These are phyloP conservation scores for Lodderomyces jiufengensis DNA, from an alignment of 1,139 yeast genomes.

Conservation along the genomic window DNA sequence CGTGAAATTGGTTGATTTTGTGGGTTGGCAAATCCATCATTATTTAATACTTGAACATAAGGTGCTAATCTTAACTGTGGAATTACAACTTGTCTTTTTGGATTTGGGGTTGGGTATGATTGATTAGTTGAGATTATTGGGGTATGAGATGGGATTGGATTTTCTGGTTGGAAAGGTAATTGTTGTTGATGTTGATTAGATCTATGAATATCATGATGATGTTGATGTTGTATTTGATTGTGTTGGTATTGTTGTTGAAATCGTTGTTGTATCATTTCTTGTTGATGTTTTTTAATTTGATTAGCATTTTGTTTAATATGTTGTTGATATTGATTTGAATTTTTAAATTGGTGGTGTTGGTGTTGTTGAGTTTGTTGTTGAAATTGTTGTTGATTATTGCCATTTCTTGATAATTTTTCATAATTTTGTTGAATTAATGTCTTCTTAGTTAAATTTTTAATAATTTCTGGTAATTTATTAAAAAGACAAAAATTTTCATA, in stretches of 20 bases:
- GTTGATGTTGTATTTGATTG: not conserved
- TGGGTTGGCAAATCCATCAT: not conserved
- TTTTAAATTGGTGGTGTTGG: not conserved
- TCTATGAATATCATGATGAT: not conserved
- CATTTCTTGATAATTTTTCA: conserved; percentile 19
- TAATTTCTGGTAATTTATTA: conserved; percentile 33
- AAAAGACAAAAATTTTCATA: conserved; percentile 41
- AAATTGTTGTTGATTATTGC: conserved; percentile 3
- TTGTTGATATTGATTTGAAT: not conserved
- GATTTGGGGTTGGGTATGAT: no score
- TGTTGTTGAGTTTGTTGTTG: conserved; percentile 10
- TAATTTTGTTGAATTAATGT: conserved; percentile 25
- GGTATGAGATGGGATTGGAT: conserved; percentile 14
- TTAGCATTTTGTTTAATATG: no score
- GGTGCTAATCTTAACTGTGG: no score
- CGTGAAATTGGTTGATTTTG: not conserved
- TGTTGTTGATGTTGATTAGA: conserved; percentile 8
- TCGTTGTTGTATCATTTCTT: conserved; percentile 2
- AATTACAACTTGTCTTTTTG: no score
- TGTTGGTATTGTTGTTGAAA: not conserved
- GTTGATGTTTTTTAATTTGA: not conserved
- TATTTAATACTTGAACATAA: no score
- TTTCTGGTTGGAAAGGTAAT: conserved; percentile 12
- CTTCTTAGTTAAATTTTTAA: conserved; percentile 24
- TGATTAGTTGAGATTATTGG: not conserved